Evolutionary conservation across 2,329 filamentous ascomycete genomes (phyloP), one percentile per base, ranked within the genome.

Genomic region (Cryphonectria japonica): DNA sequence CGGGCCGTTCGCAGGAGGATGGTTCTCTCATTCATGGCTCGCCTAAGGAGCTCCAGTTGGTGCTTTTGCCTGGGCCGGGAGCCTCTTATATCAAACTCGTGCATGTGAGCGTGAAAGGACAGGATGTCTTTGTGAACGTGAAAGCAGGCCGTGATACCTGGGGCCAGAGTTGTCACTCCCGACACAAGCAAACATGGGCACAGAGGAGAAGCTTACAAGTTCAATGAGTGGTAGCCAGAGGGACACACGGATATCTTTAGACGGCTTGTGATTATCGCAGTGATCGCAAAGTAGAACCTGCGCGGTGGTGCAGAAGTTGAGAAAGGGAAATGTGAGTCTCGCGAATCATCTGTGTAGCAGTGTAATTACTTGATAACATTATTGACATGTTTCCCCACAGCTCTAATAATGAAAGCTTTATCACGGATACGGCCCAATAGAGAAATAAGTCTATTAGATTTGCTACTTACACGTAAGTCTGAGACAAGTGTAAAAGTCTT

Each of bases 161-260:
- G 32, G 11, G 29, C 43, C 13, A 26, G 26, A n/a, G 29, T 52
- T 52, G 63, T 65, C 19, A 52, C 43, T 65, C 63, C 63, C 43
- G 43, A 34, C 19, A 43, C 14, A n/a, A 52, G 43, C 63, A 65
- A 65, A 65, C 63, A 65, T 32, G 22, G 22, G n/a, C 32, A 61
- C 34, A 61, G 59, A 39, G 32, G 57, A 5, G 13, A 14, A 34
- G 26, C 29, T 34, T 9, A 29, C 8, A 11, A 65, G 22, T 4
- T 29, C 43, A 37, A 22, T 52, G 8, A 50, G n/a, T n/a, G 2
- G 26, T 19, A 43, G 22, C 26, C 8, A 50, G 41, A 50, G 14
- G 43, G 16, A 19, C 16, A 43, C 13, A 52, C 63, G 26, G 26
- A 6, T 37, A 7, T 26, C 11, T 16, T 16, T 16, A 3, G 22